Evolutionary conservation across 306 rosid species (phyloP).

Genomic region (Herpetospermum pedunculosum): DNA sequence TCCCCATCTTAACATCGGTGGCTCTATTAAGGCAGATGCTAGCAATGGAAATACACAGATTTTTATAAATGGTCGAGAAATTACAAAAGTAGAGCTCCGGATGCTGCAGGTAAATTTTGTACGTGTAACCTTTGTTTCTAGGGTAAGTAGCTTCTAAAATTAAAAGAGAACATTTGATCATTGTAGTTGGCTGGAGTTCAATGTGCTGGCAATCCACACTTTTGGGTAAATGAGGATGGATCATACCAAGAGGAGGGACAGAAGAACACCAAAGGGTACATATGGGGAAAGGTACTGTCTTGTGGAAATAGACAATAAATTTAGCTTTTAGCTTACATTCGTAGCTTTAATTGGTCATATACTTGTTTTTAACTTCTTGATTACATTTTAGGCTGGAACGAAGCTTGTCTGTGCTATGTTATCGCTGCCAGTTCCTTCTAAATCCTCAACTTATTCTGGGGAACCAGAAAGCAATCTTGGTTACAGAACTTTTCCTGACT

Average conservation of each 20-base stretch:
- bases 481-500: conserved; percentile 57
- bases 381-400: conserved; percentile 67
- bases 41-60: conserved; percentile 92
- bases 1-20: conserved; percentile 88
- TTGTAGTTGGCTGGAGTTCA: conserved; percentile 98
- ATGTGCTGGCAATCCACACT: conserved; percentile 96
- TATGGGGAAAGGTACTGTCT: conserved; percentile 92
- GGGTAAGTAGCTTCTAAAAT: conserved; percentile 9
- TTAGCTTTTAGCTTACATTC: neutral
- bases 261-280: conserved; percentile 82
- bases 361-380: neutral
- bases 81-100: conserved; percentile 86
- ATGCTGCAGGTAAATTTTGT: conserved; percentile 76
- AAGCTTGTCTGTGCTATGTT: conserved; percentile 83
- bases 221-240: conserved; percentile 99
- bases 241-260: conserved; percentile 99
- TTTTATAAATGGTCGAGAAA: conserved; percentile 90
- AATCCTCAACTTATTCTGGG: conserved; percentile 41
- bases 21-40: conserved; percentile 62
- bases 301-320: neutral
- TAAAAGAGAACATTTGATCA: conserved; percentile 1
- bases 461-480: conserved; percentile 39
- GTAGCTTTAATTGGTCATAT: conserved; percentile 7
- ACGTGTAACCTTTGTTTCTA: neutral
- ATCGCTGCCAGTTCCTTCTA: conserved; percentile 86